Percentiles rank a stretch among this genome's conserved stretches.
phyloP scores from a whole-genome alignment of 164 flowering plant genomes.

The Litsea cubeba region DNA sequence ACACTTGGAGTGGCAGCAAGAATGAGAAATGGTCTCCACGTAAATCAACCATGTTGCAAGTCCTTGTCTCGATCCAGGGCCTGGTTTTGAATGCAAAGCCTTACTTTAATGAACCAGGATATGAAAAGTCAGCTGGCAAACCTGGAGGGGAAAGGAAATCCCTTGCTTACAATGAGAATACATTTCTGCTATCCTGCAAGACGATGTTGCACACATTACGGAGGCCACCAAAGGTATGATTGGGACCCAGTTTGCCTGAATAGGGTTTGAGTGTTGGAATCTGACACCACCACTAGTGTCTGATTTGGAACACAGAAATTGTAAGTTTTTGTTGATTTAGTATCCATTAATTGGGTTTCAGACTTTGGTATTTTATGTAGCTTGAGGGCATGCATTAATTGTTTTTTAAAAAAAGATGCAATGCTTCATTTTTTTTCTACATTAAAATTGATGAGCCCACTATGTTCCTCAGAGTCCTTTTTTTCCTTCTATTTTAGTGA shows the following conservation, averaged over 20 bases:
- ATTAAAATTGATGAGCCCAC: too few relatives aligned
- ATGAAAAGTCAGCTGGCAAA: conserved; percentile 10
- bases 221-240: conserved; percentile 10
- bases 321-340: neutral
- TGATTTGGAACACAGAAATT: neutral
- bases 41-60: conserved; percentile 74
- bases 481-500: too few relatives aligned
- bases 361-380: too few relatives aligned
- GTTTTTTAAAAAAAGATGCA: too few relatives aligned
- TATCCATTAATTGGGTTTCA: too few relatives aligned
- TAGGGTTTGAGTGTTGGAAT: neutral
- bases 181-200: conserved; percentile 9
- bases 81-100: conserved; percentile 89
- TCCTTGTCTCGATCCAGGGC: conserved; percentile 87
- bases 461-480: too few relatives aligned
- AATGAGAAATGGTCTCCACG: conserved; percentile 75
- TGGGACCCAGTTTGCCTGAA: neutral
- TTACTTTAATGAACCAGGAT: conserved; percentile 92
- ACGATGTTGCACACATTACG: conserved; percentile 7
- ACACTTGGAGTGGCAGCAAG: conserved; percentile 80
- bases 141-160: conserved; percentile 11
- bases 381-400: too few relatives aligned
- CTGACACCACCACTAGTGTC: neutral
- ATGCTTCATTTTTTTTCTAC: too few relatives aligned
- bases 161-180: conserved; percentile 6